These are phyloP conservation scores for Colletotrichum siamense DNA, from an alignment of 2,329 filamentous ascomycete species.

Conservation along the genomic window DNA sequence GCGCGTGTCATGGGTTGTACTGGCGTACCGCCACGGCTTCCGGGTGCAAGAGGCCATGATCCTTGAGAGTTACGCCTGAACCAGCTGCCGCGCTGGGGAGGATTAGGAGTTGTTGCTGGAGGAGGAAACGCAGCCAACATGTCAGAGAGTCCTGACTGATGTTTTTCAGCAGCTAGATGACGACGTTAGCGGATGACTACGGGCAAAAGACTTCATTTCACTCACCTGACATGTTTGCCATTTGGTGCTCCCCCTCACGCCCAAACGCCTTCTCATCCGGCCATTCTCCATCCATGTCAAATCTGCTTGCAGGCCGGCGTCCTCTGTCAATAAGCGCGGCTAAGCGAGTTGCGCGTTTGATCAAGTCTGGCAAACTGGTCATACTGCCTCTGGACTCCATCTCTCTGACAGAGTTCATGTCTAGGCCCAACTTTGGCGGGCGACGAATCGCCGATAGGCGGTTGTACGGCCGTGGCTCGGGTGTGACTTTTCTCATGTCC, in stretches of 20 bases:
- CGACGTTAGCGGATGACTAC: conserved; percentile 20
- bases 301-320: conserved; percentile 64
- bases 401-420: conserved; percentile 81
- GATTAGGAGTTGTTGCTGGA: conserved; percentile 52
- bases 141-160: conserved; percentile 62
- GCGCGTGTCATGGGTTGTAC: conserved; percentile 7
- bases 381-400: conserved; percentile 87
- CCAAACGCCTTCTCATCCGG: conserved; percentile 47
- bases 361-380: conserved; percentile 91
- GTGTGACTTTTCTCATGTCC: conserved; percentile 29
- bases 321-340: conserved; percentile 90
- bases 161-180: conserved; percentile 44
- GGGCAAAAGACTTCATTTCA: neutral
- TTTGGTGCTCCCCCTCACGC: conserved; percentile 43
- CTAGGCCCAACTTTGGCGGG: conserved; percentile 69
- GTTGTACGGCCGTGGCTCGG: conserved; percentile 41
- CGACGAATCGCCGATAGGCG: conserved; percentile 61
- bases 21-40: conserved; percentile 11
- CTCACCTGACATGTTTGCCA: conserved; percentile 38
- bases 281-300: conserved; percentile 56
- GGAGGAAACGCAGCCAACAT: conserved; percentile 72
- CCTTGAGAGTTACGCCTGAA: conserved; percentile 34
- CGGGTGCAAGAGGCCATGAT: conserved; percentile 55
- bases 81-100: conserved; percentile 52
- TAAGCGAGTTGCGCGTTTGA: conserved; percentile 83